A percentile compares a stretch with the other conserved stretches of the same genome.
Evolutionary conservation across 345 rosid genomes (phyloP).

Genomic region (Brassica carinata): DNA sequence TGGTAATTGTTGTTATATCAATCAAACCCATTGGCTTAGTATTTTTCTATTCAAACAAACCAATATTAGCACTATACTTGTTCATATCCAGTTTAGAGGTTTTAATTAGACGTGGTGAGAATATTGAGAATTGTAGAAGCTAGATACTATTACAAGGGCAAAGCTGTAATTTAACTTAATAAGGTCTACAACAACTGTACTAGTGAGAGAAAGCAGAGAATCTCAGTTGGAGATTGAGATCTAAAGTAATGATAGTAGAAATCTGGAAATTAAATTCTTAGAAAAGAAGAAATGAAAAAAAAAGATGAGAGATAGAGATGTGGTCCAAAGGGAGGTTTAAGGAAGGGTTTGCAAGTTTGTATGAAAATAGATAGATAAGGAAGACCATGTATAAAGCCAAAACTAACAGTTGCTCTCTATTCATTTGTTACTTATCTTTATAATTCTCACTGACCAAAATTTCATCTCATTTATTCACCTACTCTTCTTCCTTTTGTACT

Average conservation of each 20-base stretch:
- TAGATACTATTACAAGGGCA: neutral
- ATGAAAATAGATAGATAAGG: slow-evolving; percentile 49
- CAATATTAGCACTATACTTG: neutral
- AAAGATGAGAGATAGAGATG: slow-evolving; percentile 14
- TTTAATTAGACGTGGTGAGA: neutral
- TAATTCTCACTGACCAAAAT: slow-evolving; percentile 29
- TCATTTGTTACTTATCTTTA: neutral
- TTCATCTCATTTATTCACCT: slow-evolving; percentile 46
- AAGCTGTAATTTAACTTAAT: slow-evolving; percentile 7
- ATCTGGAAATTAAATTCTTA: slow-evolving; percentile 37
- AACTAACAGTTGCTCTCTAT: slow-evolving; percentile 61
- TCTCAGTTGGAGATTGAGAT: slow-evolving; percentile 80
- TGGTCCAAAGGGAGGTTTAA: slow-evolving; percentile 47
- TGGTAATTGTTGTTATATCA: neutral
- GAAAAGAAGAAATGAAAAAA: slow-evolving; percentile 14
- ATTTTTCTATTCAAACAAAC: neutral
- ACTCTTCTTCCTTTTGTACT: slow-evolving; percentile 40
- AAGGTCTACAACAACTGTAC: slow-evolving; percentile 41
- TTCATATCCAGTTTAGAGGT: neutral
- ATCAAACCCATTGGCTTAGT: neutral
- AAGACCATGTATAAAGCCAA: slow-evolving; percentile 64
- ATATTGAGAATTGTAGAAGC: neutral
- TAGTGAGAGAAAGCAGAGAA: slow-evolving; percentile 31
- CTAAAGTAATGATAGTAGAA: slow-evolving; percentile 49
- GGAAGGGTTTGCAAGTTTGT: slow-evolving; percentile 46